Percentiles rank a stretch among this genome's conserved stretches.
phyloP scores from a whole-genome alignment of 495 filamentous ascomycete species.

The Echria macrotheca region DNA sequence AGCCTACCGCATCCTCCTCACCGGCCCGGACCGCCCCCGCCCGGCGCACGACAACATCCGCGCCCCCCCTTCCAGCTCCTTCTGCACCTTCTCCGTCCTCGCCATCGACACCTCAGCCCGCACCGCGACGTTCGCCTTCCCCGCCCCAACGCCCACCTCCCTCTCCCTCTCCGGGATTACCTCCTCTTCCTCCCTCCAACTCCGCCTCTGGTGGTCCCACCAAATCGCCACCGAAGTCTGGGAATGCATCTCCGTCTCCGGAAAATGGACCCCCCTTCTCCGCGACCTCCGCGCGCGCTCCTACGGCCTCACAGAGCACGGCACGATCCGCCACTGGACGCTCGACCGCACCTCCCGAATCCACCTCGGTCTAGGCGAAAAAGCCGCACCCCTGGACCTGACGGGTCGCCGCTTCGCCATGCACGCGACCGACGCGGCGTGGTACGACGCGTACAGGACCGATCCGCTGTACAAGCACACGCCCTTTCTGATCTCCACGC shows the following conservation, averaged over 20 bases:
- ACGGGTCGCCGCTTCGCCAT: constrained; percentile 58
- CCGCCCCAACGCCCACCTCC: neutral
- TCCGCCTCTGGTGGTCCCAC: constrained; percentile 3
- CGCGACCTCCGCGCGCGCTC: constrained; percentile 56
- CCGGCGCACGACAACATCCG: constrained; percentile 9
- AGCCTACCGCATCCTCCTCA: constrained; percentile 7
- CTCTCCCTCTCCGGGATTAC: neutral
- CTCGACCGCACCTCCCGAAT: constrained; percentile 54
- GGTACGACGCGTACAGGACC: constrained; percentile 63
- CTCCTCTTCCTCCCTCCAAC: neutral
- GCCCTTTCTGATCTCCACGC: constrained; percentile 51
- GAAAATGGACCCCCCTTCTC: constrained; percentile 36
- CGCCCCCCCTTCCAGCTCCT: neutral
- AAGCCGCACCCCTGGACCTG: constrained; percentile 66
- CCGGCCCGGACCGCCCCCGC: constrained; percentile 3
- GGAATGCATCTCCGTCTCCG: neutral
- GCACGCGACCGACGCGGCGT: constrained; percentile 62
- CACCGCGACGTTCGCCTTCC: constrained; percentile 8
- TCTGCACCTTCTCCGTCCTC: neutral
- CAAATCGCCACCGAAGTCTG: constrained; percentile 6
- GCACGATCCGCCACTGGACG: constrained; percentile 55
- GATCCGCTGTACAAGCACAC: constrained; percentile 73
- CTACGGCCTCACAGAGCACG: constrained; percentile 53
- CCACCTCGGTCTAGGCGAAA: constrained; percentile 65
- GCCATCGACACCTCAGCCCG: neutral